Conservation (phyloP, 331 rosid species). For the Prunus yedoensis region DNA sequence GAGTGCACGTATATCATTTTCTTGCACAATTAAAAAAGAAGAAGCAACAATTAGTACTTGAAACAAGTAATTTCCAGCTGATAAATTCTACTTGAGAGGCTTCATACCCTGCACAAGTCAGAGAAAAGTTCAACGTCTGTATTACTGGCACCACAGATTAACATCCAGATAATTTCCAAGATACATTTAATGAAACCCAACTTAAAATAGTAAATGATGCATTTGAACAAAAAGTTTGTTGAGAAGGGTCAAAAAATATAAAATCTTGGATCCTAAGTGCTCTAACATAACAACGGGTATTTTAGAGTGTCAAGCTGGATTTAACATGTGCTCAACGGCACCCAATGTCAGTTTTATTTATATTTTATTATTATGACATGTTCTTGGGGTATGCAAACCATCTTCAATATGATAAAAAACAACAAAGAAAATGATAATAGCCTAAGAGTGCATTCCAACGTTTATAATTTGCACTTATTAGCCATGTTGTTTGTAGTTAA, state of each 20-base stretch:
- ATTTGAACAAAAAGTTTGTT: neutral
- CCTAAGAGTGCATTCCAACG: too few species aligned
- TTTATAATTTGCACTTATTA: too few species aligned
- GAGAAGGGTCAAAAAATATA: neutral
- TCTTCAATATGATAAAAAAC: neutral
- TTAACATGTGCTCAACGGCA: neutral
- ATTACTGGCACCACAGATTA: neutral
- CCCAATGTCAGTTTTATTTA: neutral
- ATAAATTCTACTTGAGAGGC: conserved; percentile 1
- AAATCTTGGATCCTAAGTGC: neutral
- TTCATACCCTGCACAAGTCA: conserved; percentile 1
- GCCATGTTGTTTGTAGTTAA: too few species aligned
- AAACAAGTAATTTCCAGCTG: neutral
- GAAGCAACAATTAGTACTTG: neutral
- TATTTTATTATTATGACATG: neutral
- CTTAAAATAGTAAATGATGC: neutral
- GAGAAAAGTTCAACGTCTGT: neutral
- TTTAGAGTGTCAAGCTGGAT: too few species aligned
- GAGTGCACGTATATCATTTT: neutral
- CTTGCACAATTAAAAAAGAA: neutral
- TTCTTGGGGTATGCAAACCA: neutral
- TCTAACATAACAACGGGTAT: neutral
- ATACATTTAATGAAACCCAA: neutral
- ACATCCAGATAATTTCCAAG: neutral
- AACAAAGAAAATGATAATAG: neutral